Conservation (phyloP, 148 eudicot genomes). For the Rhododendron ovatum region DNA sequence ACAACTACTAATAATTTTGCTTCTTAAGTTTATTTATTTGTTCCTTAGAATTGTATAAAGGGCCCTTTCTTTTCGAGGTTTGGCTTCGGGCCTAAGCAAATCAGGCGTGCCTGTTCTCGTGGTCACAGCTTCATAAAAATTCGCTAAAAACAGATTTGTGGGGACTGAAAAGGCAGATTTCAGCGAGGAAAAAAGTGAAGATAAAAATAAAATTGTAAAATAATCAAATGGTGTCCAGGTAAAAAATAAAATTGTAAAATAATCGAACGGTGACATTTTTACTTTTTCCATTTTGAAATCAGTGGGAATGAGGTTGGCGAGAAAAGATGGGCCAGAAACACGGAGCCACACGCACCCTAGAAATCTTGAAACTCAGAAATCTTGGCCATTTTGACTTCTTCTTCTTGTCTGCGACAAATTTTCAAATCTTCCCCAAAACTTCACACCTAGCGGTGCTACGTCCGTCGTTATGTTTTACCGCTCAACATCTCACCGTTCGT, state of each 20-base stretch:
- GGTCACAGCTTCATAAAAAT: not conserved
- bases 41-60: not conserved
- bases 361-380: not conserved
- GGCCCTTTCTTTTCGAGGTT: not conserved
- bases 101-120: not conserved
- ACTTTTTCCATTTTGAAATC: not conserved
- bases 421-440: not conserved
- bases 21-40: not conserved
- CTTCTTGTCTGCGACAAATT: not conserved
- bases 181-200: not conserved
- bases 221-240: not conserved
- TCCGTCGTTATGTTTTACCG: rapidly evolving
- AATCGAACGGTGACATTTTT: not conserved
- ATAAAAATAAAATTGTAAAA: no score
- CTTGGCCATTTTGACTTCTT: not conserved
- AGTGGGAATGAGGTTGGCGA: not conserved
- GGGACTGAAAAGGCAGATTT: not conserved
- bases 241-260: no score
- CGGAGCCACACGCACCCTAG: conserved; percentile 8
- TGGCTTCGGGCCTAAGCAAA: not conserved
- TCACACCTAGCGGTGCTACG: not conserved
- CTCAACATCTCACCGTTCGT: no score
- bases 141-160: no score
- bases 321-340: not conserved
- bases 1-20: not conserved